Base-by-base conservation (phyloP, 2,329 filamentous ascomycete genomes). In the Xylaria sp. region DNA sequence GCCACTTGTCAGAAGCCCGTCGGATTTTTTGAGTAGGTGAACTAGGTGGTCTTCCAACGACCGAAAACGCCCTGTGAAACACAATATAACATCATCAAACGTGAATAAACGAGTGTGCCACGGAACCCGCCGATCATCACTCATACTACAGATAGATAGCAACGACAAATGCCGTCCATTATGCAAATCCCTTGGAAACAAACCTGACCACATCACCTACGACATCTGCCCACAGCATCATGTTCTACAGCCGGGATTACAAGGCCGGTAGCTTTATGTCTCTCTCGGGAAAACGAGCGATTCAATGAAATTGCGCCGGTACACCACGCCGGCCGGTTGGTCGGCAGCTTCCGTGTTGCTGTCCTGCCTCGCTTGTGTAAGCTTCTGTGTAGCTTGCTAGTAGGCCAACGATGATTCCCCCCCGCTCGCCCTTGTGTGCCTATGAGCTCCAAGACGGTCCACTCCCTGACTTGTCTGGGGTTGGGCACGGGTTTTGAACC, bases 321-420 rank as follows among this genome's bases (percentile, higher is more conserved):
- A 52, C 55, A 20, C 66, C 10, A 36, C 18, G 18, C 50, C 30
- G 30, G 52, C 30, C 52, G 52, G 41, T 65, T 67, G 41, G 48
- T 55, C 52, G 43, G 56, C 18, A 32, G 36, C 32, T 25, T 32
- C 39, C 28, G 15, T 25, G 61, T 18, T 28, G 53, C 32, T 57
- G 64, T 64, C 50, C 36, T 62, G 60, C 65, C 39, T 66, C 34
- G 57, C 60, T 52, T 69, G 67, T 69, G 65, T 65, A 39, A 45
- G 61, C 65, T 23, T 53, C 36, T 48, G 61, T 70, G 65, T 61
- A 56, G 30, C 58, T 20, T 13, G 18, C 30, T 61, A 57, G 60
- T 67, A 67, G 59, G 64, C 39, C 57, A 20, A 50, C 25, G 55
- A 48, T 13, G 3, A 12, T 15, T 5, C 53, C 50, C 41, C 50